Evolutionary conservation across 202 grass and related monocot genomes (phyloP).

Genomic region (Tripidium arundinaceum): DNA sequence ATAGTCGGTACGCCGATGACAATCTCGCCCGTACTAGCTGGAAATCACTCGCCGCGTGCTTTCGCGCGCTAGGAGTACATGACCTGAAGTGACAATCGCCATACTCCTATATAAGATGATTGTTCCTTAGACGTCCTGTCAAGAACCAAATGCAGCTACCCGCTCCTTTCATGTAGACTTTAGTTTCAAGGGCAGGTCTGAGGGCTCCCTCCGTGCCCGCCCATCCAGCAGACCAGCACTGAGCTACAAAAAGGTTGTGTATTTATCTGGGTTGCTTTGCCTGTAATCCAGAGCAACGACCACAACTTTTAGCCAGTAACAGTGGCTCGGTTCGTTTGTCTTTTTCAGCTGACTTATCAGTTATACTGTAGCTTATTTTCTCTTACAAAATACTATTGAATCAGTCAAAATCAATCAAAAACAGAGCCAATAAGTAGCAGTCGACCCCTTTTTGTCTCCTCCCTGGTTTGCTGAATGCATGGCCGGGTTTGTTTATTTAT

Average conservation of each 20-base stretch:
- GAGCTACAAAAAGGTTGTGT: neutral
- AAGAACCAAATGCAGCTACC: neutral
- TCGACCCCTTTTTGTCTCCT: too few relatives aligned
- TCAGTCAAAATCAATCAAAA: too few relatives aligned
- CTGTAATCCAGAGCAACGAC: constrained; percentile 19
- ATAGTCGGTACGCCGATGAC: too few relatives aligned
- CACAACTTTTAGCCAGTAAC: neutral
- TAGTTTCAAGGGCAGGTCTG: neutral
- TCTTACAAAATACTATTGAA: too few relatives aligned
- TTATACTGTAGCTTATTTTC: too few relatives aligned
- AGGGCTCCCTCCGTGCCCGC: neutral
- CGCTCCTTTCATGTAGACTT: neutral
- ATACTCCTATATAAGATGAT: too few relatives aligned
- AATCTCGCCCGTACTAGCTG: neutral
- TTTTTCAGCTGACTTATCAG: too few relatives aligned
- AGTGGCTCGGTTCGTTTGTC: too few relatives aligned
- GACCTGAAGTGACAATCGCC: too few relatives aligned
- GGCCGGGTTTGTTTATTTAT: neutral
- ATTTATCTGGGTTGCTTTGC: constrained; percentile 19
- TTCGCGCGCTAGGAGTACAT: too few relatives aligned
- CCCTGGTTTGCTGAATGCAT: neutral
- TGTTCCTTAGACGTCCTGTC: neutral
- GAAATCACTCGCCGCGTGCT: neutral
- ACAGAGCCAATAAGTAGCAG: neutral
- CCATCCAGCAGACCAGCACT: neutral